phyloP scores from a whole-genome alignment of 306 rosid genomes.

The Rubus parviflorus region DNA sequence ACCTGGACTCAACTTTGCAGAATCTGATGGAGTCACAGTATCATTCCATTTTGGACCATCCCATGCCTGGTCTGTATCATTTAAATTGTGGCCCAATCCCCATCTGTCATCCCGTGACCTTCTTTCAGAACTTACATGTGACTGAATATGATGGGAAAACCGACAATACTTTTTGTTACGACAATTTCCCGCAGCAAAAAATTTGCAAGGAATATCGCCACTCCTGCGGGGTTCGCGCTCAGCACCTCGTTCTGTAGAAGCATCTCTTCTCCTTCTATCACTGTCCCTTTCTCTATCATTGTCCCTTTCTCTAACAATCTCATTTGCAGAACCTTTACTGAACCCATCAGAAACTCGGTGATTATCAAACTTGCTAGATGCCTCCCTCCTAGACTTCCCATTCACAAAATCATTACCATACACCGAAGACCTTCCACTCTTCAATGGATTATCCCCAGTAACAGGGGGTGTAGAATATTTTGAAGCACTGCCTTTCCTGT shows the following conservation, averaged over 20 bases:
- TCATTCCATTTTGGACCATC: slow-evolving; percentile 57
- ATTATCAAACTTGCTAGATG: slow-evolving; percentile 76
- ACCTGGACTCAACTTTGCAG: slow-evolving; percentile 48
- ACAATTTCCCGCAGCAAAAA: slow-evolving; percentile 82
- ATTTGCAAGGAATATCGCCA: slow-evolving; percentile 69
- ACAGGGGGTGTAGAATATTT: slow-evolving; percentile 54
- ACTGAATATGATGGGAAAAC: slow-evolving; percentile 77
- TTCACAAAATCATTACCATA: slow-evolving; percentile 62
- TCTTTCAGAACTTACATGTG: slow-evolving; percentile 67
- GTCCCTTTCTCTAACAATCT: slow-evolving; percentile 64
- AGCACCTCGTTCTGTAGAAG: slow-evolving; percentile 61
- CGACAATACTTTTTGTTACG: slow-evolving; percentile 86
- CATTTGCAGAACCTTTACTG: slow-evolving; percentile 52
- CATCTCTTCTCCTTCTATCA: slow-evolving; percentile 68
- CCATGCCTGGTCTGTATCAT: slow-evolving; percentile 44
- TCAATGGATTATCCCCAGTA: slow-evolving; percentile 50
- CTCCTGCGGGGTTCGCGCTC: slow-evolving; percentile 55
- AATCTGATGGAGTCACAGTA: slow-evolving; percentile 36
- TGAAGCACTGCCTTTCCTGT: slow-evolving; percentile 65
- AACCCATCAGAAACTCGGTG: slow-evolving; percentile 64
- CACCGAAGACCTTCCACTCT: slow-evolving; percentile 61
- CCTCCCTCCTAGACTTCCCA: slow-evolving; percentile 83
- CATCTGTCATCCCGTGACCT: slow-evolving; percentile 59
- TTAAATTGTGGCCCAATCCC: slow-evolving; percentile 45
- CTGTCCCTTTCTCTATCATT: slow-evolving; percentile 44